These are phyloP conservation scores for Bremia lactucae DNA, from an alignment of 352 stramenopile species.

Conservation along the genomic window DNA sequence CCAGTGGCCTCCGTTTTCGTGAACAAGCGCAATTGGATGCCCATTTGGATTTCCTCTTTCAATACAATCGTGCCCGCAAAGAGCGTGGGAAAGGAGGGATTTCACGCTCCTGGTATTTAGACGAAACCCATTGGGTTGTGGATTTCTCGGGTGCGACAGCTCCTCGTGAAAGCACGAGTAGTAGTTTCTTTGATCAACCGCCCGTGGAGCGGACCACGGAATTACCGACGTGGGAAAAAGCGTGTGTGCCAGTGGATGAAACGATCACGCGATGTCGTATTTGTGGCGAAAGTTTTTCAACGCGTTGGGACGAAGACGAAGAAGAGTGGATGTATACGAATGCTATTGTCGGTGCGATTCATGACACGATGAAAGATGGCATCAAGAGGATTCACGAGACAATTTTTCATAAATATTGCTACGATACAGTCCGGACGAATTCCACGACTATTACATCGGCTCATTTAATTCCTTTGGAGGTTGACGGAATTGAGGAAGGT, in stretches of 20 bases:
- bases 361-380: constrained; percentile 27
- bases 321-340: constrained; percentile 88
- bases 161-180: constrained; percentile 61
- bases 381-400: constrained; percentile 42
- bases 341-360: constrained; percentile 64
- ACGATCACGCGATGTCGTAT: constrained; percentile 73
- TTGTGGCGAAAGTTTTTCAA: constrained; percentile 72
- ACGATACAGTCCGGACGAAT: constrained; percentile 75
- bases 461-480: constrained; percentile 51
- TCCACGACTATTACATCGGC: constrained; percentile 67
- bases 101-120: constrained; percentile 73
- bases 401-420: constrained; percentile 87
- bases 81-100: constrained; percentile 73
- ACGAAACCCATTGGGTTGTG: constrained; percentile 72
- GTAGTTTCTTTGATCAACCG: constrained; percentile 65
- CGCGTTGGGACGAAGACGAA: constrained; percentile 83
- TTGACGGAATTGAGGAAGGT: constrained; percentile 1
- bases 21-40: constrained; percentile 69
- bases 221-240: constrained; percentile 47
- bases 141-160: constrained; percentile 56
- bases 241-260: constrained; percentile 69
- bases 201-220: constrained; percentile 35
- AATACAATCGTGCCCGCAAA: constrained; percentile 75
- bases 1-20: constrained; percentile 71
- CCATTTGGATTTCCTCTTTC: constrained; percentile 80